Evolutionary conservation across 306 rosid genomes (phyloP), one percentile per base, ranked within the genome.

Genomic region (Abrus pulchellus): DNA sequence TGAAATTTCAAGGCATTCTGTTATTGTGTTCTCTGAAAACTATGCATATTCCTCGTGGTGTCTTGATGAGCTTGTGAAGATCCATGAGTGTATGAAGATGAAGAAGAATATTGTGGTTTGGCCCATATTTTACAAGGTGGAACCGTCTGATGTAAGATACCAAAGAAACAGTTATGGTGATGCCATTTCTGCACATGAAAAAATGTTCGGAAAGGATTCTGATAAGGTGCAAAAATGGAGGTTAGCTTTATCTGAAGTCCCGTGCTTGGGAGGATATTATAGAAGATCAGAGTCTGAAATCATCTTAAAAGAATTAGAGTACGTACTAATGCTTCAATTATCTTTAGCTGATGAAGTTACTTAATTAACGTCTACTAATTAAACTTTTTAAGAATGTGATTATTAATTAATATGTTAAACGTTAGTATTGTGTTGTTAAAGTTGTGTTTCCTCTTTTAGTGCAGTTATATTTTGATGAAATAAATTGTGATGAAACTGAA

Each of bases 11-110:
- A 75, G 61, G 34, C 11, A 45, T 75, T 75, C 70, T 0, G 47
- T 75, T 33, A 29, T 61, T 5, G 71, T 75, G 60, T 61, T 75
- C 27, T 75, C 62, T 9, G 71, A 75, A 75, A 75, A 75, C 28
- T 75, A 9, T 48, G 80, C 49, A 47, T 32, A 13, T 61, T 75
- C 80, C 1, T 5, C 80, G 0, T 75, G 80, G 80, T 75, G 71
- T 32, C 79, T 47, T 9, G 59, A 75, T 13, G 79, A 75, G 32
- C 59, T 75, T 4, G 79, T 61, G 1, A 14, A 47, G 11, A 75
- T 75, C 28, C 53, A 60, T 0, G 12, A 75, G 11, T 57, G 77
- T 4, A 79, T 2, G 10, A 47, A 33, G 27, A 3, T 3, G 11
- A 69, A 34, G 10, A 56, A 27, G 3, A 77, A 79, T 9, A 3